Evolutionary conservation across 2,329 filamentous ascomycete species (phyloP), one percentile per base, ranked within the genome.

Genomic region (Fusarium euwallaceae): DNA sequence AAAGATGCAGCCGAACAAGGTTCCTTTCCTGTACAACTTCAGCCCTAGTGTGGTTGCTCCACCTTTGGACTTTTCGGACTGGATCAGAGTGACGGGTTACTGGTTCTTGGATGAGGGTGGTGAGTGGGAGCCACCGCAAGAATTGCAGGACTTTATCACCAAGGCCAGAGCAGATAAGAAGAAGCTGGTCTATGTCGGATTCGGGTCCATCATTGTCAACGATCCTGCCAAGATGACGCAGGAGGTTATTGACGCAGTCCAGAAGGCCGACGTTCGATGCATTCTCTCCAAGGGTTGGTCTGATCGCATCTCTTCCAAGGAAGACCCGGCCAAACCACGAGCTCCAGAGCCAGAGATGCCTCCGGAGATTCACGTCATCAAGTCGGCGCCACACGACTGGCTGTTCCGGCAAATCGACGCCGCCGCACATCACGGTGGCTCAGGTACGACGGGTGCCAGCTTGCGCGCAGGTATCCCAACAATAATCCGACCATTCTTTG

Each of bases 1-100:
- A 81, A 97, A 95, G 85, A 91, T 99, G 90, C 95, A 98, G 84
- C 92, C 94, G 3, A 98, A 98, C 86, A 97, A 97, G 82, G 95
- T 98, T n/a, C 97, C 97, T 0, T 99, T 99, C 83, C 84, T 99
- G 55, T 99, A 99, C 87, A 98, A 98, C 84, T 98, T 98, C 82
- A 97, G 94, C 66, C 95, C 95, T 1, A 93, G 91, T 12, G 97
- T 99, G 14, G 97, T 99, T n/a, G 91, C 94, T 3, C 96, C 95
- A 32, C 97, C 97, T 17, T 87, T 98, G 2, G 97, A 99, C 84
- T 99, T 95, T 84, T 96, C 94, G 48, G 97, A 98, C 82, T 99
- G 97, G 97, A 97, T 99, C 81, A 91, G 95, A 51, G 94, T 98
- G 9, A 98, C 97, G 0, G 97, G 97, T 0, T 98, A 99, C 84